phyloP scores from a whole-genome alignment of 257 asterid genomes.

The Fraxinus excelsior region DNA sequence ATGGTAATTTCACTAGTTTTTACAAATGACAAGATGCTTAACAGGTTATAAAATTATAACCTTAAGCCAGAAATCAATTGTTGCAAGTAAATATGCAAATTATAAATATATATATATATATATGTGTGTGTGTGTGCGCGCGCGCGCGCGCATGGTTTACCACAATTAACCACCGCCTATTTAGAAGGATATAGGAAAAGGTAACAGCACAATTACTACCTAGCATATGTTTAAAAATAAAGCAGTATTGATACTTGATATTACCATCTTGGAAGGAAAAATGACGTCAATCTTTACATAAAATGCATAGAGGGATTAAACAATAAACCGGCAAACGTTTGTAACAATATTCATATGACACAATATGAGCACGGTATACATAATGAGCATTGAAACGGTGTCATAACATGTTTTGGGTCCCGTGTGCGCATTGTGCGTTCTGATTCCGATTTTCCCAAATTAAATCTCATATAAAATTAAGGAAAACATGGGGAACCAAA shows the following conservation, averaged over 20 bases:
- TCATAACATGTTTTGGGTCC: neutral
- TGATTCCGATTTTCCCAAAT: neutral
- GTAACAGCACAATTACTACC: neutral
- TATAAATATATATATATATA: no score
- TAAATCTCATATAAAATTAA: no score
- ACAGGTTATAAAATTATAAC: neutral
- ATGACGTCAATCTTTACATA: no score
- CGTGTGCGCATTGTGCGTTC: neutral
- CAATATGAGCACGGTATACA: neutral
- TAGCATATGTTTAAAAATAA: neutral
- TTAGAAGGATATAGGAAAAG: no score
- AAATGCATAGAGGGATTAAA: neutral
- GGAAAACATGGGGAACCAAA: no score
- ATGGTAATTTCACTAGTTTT: neutral
- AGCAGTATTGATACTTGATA: no score
- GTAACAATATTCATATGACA: neutral
- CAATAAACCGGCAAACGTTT: neutral
- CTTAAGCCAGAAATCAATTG: neutral
- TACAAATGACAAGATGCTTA: neutral
- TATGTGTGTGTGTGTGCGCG: no score
- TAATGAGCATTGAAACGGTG: neutral
- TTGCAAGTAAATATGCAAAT: neutral
- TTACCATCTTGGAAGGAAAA: neutral
- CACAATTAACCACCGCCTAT: no score
- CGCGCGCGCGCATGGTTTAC: neutral